These are phyloP conservation scores for Micromonas pusilla DNA, from an alignment of 139 green algal species.

Conservation along the genomic window DNA sequence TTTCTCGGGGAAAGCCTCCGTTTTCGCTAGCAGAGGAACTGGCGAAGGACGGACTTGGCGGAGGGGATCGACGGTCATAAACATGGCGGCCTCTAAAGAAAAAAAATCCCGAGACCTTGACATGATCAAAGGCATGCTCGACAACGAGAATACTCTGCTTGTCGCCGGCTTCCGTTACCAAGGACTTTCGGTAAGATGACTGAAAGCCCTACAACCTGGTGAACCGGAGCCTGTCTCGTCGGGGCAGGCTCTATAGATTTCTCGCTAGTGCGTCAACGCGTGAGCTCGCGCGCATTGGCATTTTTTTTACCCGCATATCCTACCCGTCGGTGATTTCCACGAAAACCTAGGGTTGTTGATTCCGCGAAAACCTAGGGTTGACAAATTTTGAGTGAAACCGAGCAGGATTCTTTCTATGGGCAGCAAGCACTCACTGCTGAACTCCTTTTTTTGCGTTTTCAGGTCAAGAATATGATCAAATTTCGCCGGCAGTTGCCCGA, in stretches of 20 bases:
- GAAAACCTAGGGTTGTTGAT: background rate
- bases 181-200: slow-evolving; percentile 1
- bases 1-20: no score
- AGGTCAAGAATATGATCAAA: slow-evolving; percentile 27
- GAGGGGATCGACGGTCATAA: background rate
- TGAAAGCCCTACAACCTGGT: background rate
- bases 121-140: slow-evolving; percentile 23
- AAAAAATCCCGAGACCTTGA: slow-evolving; percentile 37
- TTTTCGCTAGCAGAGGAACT: background rate
- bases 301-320: background rate
- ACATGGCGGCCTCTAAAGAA: slow-evolving; percentile 10
- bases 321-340: background rate
- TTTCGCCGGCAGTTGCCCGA: slow-evolving; percentile 7
- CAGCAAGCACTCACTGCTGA: no score
- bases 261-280: background rate
- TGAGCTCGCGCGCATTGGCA: background rate
- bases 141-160: slow-evolving; percentile 5
- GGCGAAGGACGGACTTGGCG: background rate
- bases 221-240: no score
- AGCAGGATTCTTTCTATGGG: background rate
- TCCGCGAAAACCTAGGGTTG: background rate
- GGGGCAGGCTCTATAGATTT: background rate
- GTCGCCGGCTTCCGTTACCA: slow-evolving; percentile 10
- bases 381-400: background rate
- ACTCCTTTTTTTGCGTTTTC: background rate